A percentile compares a stretch with the other conserved stretches of the same genome.
Evolutionary conservation across 352 stramenopile species (phyloP).

Genomic region (Pythium insidiosum): DNA sequence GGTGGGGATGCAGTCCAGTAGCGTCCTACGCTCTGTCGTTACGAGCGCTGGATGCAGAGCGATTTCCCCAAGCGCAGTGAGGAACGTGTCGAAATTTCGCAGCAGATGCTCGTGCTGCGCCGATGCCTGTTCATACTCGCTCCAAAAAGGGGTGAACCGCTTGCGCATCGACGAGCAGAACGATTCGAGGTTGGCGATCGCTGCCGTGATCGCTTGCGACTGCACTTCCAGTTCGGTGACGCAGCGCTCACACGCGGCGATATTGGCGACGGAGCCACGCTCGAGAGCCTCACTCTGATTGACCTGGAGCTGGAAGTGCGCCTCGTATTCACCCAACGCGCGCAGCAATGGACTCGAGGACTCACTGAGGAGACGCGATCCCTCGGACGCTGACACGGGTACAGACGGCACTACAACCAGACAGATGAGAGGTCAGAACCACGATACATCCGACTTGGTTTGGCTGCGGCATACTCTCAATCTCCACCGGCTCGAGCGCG

Average conservation of each 20-base stretch:
- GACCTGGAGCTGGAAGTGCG: constrained; percentile 71
- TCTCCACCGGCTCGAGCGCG: constrained; percentile 31
- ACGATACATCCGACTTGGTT: constrained; percentile 2
- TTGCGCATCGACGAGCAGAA: constrained; percentile 70
- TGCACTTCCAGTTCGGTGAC: constrained; percentile 54
- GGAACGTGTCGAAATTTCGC: constrained; percentile 60
- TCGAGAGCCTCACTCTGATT: constrained; percentile 60
- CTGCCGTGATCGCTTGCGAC: constrained; percentile 57
- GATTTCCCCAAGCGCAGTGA: constrained; percentile 45
- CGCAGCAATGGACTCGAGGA: constrained; percentile 72
- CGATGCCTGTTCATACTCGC: constrained; percentile 52
- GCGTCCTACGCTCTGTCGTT: constrained; percentile 48
- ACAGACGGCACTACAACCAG: constrained; percentile 38
- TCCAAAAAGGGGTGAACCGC: constrained; percentile 77
- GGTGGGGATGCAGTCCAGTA: constrained; percentile 75
- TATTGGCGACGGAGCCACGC: constrained; percentile 41
- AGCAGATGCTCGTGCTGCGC: constrained; percentile 53
- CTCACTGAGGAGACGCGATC: constrained; percentile 61
- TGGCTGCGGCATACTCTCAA: constrained; percentile 24
- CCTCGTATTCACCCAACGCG: constrained; percentile 74
- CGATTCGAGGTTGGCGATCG: constrained; percentile 70
- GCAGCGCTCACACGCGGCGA: constrained; percentile 41
- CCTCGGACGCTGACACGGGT: constrained; percentile 49
- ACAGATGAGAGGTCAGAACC: not conserved
- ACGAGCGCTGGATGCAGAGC: constrained; percentile 54